Percentiles rank a stretch among this genome's conserved stretches.
These are phyloP conservation scores for Paulownia fortunei DNA, from an alignment of 257 asterid genomes.

Conservation along the genomic window DNA sequence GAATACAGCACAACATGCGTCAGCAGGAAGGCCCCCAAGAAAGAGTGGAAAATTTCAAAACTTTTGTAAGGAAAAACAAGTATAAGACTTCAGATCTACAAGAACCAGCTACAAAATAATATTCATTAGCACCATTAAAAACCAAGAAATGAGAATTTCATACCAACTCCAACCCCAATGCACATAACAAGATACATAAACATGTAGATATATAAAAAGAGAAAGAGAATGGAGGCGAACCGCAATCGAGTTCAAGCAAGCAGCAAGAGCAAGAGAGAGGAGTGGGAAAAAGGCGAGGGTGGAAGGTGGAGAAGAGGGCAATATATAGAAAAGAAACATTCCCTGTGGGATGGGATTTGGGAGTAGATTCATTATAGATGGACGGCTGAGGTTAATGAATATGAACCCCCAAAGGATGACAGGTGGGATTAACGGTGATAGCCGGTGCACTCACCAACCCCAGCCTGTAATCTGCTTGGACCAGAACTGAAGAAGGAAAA, in stretches of 20 bases:
- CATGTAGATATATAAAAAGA: background rate
- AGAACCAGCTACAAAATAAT: background rate
- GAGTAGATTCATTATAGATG: slow-evolving; percentile 1
- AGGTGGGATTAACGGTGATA: background rate
- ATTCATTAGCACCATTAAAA: background rate
- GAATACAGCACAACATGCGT: background rate
- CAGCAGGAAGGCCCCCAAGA: background rate
- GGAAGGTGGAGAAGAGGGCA: background rate
- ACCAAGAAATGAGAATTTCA: background rate
- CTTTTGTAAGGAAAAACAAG: background rate
- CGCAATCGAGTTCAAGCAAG: background rate
- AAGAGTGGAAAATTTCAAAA: background rate
- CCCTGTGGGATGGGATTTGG: slow-evolving; percentile 14
- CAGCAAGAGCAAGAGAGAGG: background rate
- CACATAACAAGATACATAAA: background rate
- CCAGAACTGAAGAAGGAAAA: no score
- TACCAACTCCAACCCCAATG: background rate
- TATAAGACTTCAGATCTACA: background rate
- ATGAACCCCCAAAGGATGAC: background rate
- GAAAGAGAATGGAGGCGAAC: background rate
- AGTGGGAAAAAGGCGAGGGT: background rate
- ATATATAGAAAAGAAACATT: background rate
- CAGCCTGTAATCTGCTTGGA: background rate
- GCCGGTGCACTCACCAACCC: background rate
- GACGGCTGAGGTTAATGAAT: slow-evolving; percentile 17